Conservation (phyloP, 768 basidiomycete genomes). For the Mycena rosella region DNA sequence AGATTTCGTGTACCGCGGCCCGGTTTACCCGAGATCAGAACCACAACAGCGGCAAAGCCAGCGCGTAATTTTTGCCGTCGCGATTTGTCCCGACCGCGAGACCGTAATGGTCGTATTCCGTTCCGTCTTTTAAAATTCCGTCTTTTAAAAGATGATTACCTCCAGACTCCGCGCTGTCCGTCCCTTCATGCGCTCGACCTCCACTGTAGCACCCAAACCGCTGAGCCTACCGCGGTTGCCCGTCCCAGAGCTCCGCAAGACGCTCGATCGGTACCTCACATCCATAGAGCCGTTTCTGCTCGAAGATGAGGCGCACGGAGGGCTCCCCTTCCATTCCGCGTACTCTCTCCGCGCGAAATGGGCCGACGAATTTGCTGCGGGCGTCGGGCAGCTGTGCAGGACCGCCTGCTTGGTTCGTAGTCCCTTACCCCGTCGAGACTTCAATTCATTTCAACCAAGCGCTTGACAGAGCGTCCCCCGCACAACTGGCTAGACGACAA, state of each 20-base stretch:
- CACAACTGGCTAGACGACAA: slow-evolving; percentile 96
- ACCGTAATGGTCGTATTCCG: slow-evolving; percentile 23
- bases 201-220: slow-evolving; percentile 39
- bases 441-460: slow-evolving; percentile 57
- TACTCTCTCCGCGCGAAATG: slow-evolving; percentile 67
- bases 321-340: slow-evolving; percentile 62
- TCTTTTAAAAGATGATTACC: slow-evolving; percentile 21
- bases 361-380: slow-evolving; percentile 78
- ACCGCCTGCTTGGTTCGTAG: slow-evolving; percentile 74
- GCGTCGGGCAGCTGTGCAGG: slow-evolving; percentile 79
- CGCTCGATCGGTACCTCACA: slow-evolving; percentile 81
- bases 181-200: slow-evolving; percentile 35
- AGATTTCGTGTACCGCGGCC: slow-evolving; percentile 9
- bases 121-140: no score
- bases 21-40: background rate
- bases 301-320: slow-evolving; percentile 76
- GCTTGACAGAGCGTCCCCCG: slow-evolving; percentile 84
- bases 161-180: slow-evolving; percentile 22
- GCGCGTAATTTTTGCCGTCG: no score
- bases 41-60: slow-evolving; percentile 15
- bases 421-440: slow-evolving; percentile 22
- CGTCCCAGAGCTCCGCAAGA: slow-evolving; percentile 81
- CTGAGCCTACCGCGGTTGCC: slow-evolving; percentile 77
- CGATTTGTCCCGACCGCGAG: slow-evolving; percentile 22
- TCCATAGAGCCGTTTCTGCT: slow-evolving; percentile 84